Conservation (phyloP, 106 monocot genomes). For the Narthecium ossifragum region DNA sequence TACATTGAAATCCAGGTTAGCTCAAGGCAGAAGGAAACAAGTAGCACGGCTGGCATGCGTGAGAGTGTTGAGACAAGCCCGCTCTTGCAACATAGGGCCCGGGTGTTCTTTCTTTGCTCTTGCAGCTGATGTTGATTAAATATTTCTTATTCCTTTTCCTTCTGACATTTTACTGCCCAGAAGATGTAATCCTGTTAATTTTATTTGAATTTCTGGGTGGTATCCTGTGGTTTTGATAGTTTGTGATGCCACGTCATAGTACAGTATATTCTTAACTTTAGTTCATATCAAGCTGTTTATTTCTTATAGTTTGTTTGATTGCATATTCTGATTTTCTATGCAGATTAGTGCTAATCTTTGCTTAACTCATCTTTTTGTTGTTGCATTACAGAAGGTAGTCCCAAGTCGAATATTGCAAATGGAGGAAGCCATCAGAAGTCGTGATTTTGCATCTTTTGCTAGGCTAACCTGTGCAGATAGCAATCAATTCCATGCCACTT, state of each 20-base stretch:
- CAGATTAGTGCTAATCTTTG: too few relatives aligned
- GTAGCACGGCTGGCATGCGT: constrained; percentile 92
- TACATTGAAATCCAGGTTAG: constrained; percentile 56
- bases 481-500: constrained; percentile 94
- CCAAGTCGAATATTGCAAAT: constrained; percentile 74
- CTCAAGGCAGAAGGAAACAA: constrained; percentile 95
- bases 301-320: too few relatives aligned
- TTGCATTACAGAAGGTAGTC: constrained; percentile 50
- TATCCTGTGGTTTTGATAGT: too few relatives aligned
- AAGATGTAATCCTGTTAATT: too few relatives aligned
- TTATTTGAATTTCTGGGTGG: too few relatives aligned
- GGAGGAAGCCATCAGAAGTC: constrained; percentile 77
- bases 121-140: too few relatives aligned
- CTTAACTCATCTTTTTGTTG: not conserved
- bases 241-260: too few relatives aligned
- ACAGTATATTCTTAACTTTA: too few relatives aligned
- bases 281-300: too few relatives aligned
- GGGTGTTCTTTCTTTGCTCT: constrained; percentile 30
- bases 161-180: too few relatives aligned
- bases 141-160: too few relatives aligned
- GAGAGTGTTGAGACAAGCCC: constrained; percentile 91
- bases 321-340: too few relatives aligned
- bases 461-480: constrained; percentile 86
- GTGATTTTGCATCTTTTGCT: constrained; percentile 78
- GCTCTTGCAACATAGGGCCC: constrained; percentile 71